Conservation (phyloP, 495 filamentous ascomycete species). For the Xylaria palmicola region DNA sequence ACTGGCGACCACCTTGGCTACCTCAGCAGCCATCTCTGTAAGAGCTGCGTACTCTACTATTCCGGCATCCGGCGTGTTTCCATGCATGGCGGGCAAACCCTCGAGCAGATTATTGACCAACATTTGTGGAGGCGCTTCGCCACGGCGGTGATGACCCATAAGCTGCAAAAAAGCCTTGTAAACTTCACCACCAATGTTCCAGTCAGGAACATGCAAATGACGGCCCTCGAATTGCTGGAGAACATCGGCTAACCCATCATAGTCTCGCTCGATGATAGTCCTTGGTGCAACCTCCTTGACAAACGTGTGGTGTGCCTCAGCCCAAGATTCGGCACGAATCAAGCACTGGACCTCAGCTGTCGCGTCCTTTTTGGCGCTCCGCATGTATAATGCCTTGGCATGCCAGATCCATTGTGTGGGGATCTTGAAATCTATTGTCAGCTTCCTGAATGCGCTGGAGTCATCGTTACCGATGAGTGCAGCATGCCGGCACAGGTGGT, state of each 20-base stretch:
- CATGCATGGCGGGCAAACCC: constrained; percentile 62
- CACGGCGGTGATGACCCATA: constrained; percentile 36
- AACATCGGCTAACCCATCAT: constrained; percentile 58
- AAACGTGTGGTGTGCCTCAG: constrained; percentile 82
- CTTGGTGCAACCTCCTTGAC: constrained; percentile 72
- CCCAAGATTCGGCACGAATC: constrained; percentile 69
- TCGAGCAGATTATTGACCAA: constrained; percentile 60
- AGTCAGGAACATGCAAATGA: constrained; percentile 49
- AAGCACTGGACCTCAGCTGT: constrained; percentile 70
- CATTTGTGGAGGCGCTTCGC: constrained; percentile 35
- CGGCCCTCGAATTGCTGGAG: constrained; percentile 64
- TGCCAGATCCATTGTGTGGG: constrained; percentile 79
- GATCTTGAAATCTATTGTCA: constrained; percentile 62
- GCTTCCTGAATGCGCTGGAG: constrained; percentile 53
- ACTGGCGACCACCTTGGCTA: constrained; percentile 61
- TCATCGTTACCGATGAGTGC: constrained; percentile 52
- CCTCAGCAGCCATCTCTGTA: constrained; percentile 75
- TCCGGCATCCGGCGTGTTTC: constrained; percentile 50
- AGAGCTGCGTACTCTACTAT: constrained; percentile 59
- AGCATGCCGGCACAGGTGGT: constrained; percentile 67
- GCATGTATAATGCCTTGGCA: constrained; percentile 80
- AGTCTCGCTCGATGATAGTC: constrained; percentile 76
- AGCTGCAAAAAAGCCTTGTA: constrained; percentile 80
- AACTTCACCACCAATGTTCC: constrained; percentile 76
- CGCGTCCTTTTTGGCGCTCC: constrained; percentile 62